Base-by-base conservation (phyloP, 108 stramenopile genomes). In the Seminavis robusta region DNA sequence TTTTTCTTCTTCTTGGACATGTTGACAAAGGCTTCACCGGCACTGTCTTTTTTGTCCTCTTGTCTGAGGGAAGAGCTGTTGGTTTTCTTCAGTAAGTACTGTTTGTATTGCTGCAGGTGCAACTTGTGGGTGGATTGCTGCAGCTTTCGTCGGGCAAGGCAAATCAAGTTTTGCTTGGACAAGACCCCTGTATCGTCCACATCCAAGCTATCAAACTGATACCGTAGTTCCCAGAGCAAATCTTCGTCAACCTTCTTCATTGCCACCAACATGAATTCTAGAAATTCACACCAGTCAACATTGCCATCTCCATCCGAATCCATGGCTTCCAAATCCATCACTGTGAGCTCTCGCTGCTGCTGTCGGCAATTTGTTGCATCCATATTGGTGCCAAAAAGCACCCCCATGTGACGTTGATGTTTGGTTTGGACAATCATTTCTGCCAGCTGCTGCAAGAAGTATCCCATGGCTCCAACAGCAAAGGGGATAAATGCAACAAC, bases 261-360 rank as follows among this genome's bases (percentile, higher is more conserved):
- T 2, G 80, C 79, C 36, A 84, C 68, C 11, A 89, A 72, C 87
- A 85, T 84, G 68, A 83, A 85, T 53, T 75, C 76, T n/a, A 89
- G 54, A 56, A 78, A 89, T 47, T 89, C 87, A 40, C 68, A 45
- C 62, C 79, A 56, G 32, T 54, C 60, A 37, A 88, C 87, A 53
- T 69, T 80, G 0, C 76, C 76, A 36, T 72, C 65, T 28, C 71
- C 69, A 43, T 68, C 59, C 6, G 39, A 27, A 43, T 76, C 65
- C 76, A 77, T 77, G 32, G 50, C 47, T 13, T 77, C 59, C 23
- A 77, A 39, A 42, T 88, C 87, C 27, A 69, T 77, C 38, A 77
- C 29, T n/a, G 63, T 77, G 28, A 88, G 34, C 19, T 66, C 65
- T 13, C 75, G 44, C 33, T 6, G 65, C 48, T 63, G 45, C n/a